Percentiles rank a stretch among this genome's conserved stretches.
These are phyloP conservation scores for Coprinellus aureogranulatus DNA, from an alignment of 768 basidiomycete species.

Conservation along the genomic window DNA sequence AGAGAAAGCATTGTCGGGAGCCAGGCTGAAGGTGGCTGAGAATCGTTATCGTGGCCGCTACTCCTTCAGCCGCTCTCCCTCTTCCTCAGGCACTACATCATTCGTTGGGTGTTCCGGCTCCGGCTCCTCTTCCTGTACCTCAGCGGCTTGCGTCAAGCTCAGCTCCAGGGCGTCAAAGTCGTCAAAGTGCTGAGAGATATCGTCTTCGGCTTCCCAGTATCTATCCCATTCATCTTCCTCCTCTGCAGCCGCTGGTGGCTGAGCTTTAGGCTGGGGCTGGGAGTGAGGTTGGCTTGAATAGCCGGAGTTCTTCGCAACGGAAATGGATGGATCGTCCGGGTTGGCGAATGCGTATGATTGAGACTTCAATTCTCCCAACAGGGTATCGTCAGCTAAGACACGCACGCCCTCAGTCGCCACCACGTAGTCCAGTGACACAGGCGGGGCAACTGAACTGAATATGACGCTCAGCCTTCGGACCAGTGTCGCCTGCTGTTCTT, in stretches of 20 bases:
- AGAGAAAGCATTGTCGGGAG: no score
- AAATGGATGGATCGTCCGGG: no score
- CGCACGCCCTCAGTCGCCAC: conserved; percentile 61
- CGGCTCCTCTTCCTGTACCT: no score
- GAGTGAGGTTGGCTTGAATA: background rate
- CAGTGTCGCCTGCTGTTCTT: conserved; percentile 47
- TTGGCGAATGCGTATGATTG: no score
- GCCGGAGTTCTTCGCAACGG: background rate
- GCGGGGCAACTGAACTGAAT: conserved; percentile 63
- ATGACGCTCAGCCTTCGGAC: conserved; percentile 74
- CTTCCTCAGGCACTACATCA: no score
- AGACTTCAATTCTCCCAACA: conserved; percentile 3
- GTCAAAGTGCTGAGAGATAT: conserved; percentile 21
- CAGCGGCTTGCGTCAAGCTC: background rate
- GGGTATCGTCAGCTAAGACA: conserved; percentile 13
- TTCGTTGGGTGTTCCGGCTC: no score
- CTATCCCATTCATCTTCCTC: conserved; percentile 28
- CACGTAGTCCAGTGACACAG: conserved; percentile 72
- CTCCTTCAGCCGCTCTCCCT: no score
- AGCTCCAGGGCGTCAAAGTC: conserved; percentile 11
- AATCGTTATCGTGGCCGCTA: no score
- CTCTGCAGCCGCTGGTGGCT: conserved; percentile 15
- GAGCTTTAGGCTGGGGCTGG: conserved; percentile 5
- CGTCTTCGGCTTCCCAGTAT: conserved; percentile 45
- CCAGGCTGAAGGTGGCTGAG: no score